phyloP scores from a whole-genome alignment of 1,284 basidiomycete species.

The Rhizoctonia solani region DNA sequence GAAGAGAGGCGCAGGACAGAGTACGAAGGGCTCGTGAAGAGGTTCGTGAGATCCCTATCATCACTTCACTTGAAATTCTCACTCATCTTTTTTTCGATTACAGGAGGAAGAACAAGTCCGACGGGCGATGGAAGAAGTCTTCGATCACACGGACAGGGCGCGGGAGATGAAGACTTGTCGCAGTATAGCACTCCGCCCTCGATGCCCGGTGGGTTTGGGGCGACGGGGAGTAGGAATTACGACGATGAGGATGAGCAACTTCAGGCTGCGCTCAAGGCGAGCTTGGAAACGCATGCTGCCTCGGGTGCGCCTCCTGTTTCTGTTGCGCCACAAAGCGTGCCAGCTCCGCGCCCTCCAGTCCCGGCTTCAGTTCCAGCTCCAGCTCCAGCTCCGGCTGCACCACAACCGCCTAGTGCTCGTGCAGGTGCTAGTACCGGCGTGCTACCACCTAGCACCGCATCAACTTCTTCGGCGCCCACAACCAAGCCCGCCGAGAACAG shows the following conservation, averaged over 20 bases:
- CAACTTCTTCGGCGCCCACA: too few relatives aligned
- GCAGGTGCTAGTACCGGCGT: too few relatives aligned
- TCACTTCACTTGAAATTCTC: neutral
- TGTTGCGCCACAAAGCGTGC: constrained; percentile 44
- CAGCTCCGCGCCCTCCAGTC: constrained; percentile 34
- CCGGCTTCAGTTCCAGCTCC: too few relatives aligned
- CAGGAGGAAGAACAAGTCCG: constrained; percentile 64
- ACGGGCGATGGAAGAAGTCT: constrained; percentile 71
- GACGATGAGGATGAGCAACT: constrained; percentile 87
- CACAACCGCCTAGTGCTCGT: too few relatives aligned
- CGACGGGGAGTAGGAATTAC: constrained; percentile 50
- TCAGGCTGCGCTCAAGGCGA: constrained; percentile 83
- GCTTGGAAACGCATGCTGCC: constrained; percentile 59
- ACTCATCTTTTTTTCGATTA: neutral
- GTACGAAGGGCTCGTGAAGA: constrained; percentile 39
- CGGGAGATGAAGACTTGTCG: constrained; percentile 41
- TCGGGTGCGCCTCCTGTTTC: constrained; percentile 57
- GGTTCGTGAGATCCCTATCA: neutral
- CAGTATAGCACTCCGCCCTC: constrained; percentile 39
- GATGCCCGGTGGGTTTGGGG: constrained; percentile 32
- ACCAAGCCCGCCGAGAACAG: constrained; percentile 33
- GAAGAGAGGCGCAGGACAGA: constrained; percentile 32
- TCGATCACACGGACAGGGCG: constrained; percentile 49
- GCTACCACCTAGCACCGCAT: too few relatives aligned
- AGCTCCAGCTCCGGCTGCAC: too few relatives aligned